These are phyloP conservation scores for Komagataea norvegica DNA, from an alignment of 1,139 yeast species.

Conservation along the genomic window DNA sequence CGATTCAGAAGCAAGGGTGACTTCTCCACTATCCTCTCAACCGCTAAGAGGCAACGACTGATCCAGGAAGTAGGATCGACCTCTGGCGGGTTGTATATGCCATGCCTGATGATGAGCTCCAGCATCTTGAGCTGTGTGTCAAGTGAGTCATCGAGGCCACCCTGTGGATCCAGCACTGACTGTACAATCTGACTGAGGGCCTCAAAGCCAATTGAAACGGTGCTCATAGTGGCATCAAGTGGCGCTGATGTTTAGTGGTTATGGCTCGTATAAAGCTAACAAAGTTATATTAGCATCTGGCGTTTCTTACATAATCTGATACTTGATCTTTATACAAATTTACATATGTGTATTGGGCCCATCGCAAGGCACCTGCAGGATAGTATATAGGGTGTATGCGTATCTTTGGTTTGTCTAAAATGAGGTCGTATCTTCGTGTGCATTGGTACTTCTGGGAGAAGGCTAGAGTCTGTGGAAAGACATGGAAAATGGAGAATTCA, in stretches of 20 bases:
- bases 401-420: not conserved
- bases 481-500: too few species aligned
- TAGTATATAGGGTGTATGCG: not conserved
- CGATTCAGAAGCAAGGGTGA: slow-evolving; percentile 20
- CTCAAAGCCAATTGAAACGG: slow-evolving; percentile 1
- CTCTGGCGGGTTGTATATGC: slow-evolving; percentile 10
- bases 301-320: not conserved
- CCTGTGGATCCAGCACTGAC: slow-evolving; percentile 3
- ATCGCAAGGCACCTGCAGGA: not conserved
- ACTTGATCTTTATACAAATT: not conserved
- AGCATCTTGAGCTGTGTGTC: slow-evolving; percentile 6
- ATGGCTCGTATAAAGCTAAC: too few species aligned
- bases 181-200: slow-evolving; percentile 13
- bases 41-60: slow-evolving; percentile 18
- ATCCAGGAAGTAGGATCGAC: slow-evolving; percentile 14
- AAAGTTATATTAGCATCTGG: too few species aligned
- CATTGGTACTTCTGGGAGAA: not conserved
- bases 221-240: slow-evolving; percentile 6
- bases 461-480: too few species aligned
- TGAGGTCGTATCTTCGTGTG: slow-evolving; percentile 6
- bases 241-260: not conserved
- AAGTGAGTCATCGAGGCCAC: slow-evolving; percentile 7
- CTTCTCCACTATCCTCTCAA: slow-evolving; percentile 21
- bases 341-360: not conserved
- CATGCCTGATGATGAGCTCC: slow-evolving; percentile 14